phyloP scores from a whole-genome alignment of 306 rosid genomes.

The Fagus crenata region DNA sequence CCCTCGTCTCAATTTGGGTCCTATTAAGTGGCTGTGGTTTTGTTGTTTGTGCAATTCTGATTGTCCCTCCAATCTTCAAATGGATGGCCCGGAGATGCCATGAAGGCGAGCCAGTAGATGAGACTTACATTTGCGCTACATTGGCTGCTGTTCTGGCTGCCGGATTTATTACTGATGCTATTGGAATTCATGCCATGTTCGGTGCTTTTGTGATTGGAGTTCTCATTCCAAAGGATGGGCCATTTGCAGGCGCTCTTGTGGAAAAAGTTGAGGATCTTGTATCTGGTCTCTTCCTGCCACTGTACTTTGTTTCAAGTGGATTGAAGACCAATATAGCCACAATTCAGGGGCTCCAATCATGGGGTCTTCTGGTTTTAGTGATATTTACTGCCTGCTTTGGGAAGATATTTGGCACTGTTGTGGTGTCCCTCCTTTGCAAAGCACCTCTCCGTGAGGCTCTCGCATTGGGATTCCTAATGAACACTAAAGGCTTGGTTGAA shows the following conservation, averaged over 20 bases:
- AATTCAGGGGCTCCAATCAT: slow-evolving; percentile 71
- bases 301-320: slow-evolving; percentile 88
- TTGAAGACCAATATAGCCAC: slow-evolving; percentile 78
- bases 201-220: slow-evolving; percentile 85
- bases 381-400: slow-evolving; percentile 77
- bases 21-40: slow-evolving; percentile 62
- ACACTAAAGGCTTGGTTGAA: slow-evolving; percentile 86
- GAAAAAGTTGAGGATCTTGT: slow-evolving; percentile 93
- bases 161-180: slow-evolving; percentile 70
- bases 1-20: slow-evolving; percentile 75
- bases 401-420: slow-evolving; percentile 72
- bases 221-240: slow-evolving; percentile 72
- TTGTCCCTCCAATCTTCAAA: slow-evolving; percentile 61
- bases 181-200: slow-evolving; percentile 93
- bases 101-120: slow-evolving; percentile 72
- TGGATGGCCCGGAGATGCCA: slow-evolving; percentile 61
- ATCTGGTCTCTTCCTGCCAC: slow-evolving; percentile 74
- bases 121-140: slow-evolving; percentile 67
- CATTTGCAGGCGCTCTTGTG: slow-evolving; percentile 67
- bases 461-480: slow-evolving; percentile 79
- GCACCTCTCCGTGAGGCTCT: slow-evolving; percentile 68
- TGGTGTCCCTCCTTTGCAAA: slow-evolving; percentile 53
- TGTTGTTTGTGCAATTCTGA: slow-evolving; percentile 39
- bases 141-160: slow-evolving; percentile 73
- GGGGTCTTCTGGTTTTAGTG: slow-evolving; percentile 78